Evolutionary conservation across 768 basidiomycete species (phyloP).

Genomic region (Termitomyces sp.): DNA sequence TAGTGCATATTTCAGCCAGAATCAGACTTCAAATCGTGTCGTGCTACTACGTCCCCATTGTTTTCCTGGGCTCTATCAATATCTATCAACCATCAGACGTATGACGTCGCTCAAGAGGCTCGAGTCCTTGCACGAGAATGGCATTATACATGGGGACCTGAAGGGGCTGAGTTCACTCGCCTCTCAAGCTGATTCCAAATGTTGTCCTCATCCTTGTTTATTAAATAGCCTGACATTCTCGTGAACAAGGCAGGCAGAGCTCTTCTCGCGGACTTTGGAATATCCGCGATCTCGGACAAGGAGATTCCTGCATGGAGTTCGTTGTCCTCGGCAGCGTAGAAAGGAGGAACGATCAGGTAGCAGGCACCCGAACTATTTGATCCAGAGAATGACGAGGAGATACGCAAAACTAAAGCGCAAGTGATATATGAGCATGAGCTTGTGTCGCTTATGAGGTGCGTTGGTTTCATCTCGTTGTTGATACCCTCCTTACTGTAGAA

Average conservation of each 20-base stretch:
- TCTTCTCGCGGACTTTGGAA: conserved; percentile 1
- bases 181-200: background rate
- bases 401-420: background rate
- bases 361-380: conserved; percentile 7
- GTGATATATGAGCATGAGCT: background rate
- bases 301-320: conserved; percentile 1
- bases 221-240: background rate
- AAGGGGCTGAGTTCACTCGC: background rate
- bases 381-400: background rate
- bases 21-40: background rate
- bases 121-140: background rate
- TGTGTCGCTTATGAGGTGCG: background rate
- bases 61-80: background rate
- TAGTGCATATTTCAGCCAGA: background rate
- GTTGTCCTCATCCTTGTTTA: background rate
- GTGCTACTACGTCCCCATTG: background rate
- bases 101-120: background rate
- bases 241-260: background rate
- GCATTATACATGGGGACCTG: conserved; percentile 1
- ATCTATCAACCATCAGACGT: background rate
- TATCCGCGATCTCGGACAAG: background rate
- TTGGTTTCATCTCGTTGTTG: background rate
- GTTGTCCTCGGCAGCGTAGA: background rate
- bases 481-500: background rate
- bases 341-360: background rate